Evolutionary conservation across 2,329 filamentous ascomycete species (phyloP).

Genomic region (Alternaria conjuncta): DNA sequence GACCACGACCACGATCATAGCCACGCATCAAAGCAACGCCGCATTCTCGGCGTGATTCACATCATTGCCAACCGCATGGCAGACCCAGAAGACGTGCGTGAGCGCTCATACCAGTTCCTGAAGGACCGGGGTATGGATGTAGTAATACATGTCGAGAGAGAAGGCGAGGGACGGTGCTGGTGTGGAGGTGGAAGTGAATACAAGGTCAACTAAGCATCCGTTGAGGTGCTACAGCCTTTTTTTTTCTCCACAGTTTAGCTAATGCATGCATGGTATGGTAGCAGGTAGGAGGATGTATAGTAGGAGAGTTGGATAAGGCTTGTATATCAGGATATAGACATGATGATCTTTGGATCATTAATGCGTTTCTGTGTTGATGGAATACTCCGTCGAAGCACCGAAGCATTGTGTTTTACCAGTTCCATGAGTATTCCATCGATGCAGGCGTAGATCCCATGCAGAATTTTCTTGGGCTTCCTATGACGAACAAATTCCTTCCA

Average conservation of each 20-base stretch:
- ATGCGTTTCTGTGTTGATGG: neutral
- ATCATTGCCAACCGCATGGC: constrained; percentile 75
- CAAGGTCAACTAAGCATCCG: constrained; percentile 1
- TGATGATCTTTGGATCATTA: neutral
- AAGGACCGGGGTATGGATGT: constrained; percentile 76
- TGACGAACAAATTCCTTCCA: neutral
- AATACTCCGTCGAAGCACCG: neutral
- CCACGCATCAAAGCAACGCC: constrained; percentile 45
- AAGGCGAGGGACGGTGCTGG: constrained; percentile 74
- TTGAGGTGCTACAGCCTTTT: neutral
- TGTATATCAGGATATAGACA: neutral
- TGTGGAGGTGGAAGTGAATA: constrained; percentile 57
- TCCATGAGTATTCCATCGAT: neutral
- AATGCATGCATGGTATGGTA: neutral
- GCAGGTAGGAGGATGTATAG: neutral
- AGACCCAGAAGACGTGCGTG: constrained; percentile 81
- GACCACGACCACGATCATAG: constrained; percentile 46
- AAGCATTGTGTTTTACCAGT: too few species aligned
- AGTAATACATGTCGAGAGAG: constrained; percentile 85
- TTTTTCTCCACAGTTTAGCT: neutral
- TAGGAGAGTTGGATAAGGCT: neutral
- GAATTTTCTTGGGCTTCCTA: neutral
- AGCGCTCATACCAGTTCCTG: constrained; percentile 76
- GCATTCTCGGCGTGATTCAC: constrained; percentile 83
- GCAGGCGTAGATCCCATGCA: neutral